Evolutionary conservation across 2,329 filamentous ascomycete genomes (phyloP), one percentile per base, ranked within the genome.

Genomic region (Paraphoma chrysanthemicola): DNA sequence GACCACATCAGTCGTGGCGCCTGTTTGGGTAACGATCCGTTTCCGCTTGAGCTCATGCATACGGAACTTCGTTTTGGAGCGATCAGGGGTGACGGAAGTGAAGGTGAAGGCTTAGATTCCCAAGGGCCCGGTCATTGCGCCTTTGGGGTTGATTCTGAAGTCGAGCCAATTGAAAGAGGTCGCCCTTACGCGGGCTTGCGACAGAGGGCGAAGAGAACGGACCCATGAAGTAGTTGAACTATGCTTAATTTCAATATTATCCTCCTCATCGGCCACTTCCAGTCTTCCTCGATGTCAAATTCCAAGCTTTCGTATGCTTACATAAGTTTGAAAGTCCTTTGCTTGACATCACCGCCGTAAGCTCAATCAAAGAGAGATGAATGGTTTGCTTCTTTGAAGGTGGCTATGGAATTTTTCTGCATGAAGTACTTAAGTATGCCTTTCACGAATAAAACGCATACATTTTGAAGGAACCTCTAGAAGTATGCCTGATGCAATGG

Each of bases 11-110:
- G 71, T 77, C 67, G 79, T 50, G 69, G 75, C 8, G 69, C 74
- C 2, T 78, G 76, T 60, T 54, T 78, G 6, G 77, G 76, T 0
- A 76, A 76, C 12, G 73, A 78, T 43, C 76, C 76, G 0, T 77
- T 78, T 41, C 76, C 75, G 0, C 53, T 62, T 51, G 76, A 76
- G 46, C 62, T 78, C 6, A 72, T 75, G 68, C 59, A 70, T 11
- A 77, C 70, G 11, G 57, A 67, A 18, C 54, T 79, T 10, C 66
- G 71, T 41, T 78, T 79, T 48, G 76, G 76, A 5, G 73, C 77
- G 1, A 54, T 79, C 1, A 58, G 45, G n/a, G 67, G 70, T 17
- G 46, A 56, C 11, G 65, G 70, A 18, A 63, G 64, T 17, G 49
- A 62, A 42, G n/a, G 12, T n/a, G 57, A 54, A 1, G 43, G 53